Evolutionary conservation across 345 rosid species (phyloP).

Genomic region (Gossypioides kirkii): DNA sequence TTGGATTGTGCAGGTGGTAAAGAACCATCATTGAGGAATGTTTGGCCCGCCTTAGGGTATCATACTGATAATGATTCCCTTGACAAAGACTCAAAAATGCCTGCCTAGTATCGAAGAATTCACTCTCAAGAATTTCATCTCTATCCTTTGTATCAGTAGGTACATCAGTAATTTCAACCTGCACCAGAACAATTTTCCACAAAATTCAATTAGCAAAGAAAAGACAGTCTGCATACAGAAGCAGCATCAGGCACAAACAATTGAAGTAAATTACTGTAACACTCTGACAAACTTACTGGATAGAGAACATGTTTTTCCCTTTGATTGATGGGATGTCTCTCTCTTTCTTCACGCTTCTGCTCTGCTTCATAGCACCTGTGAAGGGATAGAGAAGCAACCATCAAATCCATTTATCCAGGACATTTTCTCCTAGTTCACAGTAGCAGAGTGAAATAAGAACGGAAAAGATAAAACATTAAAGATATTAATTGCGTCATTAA

Average conservation of each 20-base stretch:
- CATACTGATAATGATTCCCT: conserved; percentile 99
- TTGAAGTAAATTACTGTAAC: conserved; percentile 1
- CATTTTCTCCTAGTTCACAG: neutral
- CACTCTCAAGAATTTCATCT: conserved; percentile 97
- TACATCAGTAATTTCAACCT: conserved; percentile 67
- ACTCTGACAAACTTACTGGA: conserved; percentile 50
- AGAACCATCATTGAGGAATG: conserved; percentile 99
- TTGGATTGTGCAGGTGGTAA: conserved; percentile 97
- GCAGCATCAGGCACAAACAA: conserved; percentile 5
- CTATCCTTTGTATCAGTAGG: conserved; percentile 77
- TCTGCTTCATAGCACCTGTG: conserved; percentile 83
- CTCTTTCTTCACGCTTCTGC: conserved; percentile 81
- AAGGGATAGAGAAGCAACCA: conserved; percentile 16
- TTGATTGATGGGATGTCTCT: conserved; percentile 72
- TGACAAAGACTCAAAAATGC: conserved; percentile 98
- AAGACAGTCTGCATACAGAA: conserved; percentile 8
- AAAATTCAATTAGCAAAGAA: conserved; percentile 15
- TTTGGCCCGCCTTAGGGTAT: conserved; percentile 93
- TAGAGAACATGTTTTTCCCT: conserved; percentile 71
- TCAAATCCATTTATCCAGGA: conserved; percentile 8
- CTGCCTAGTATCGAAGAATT: conserved; percentile 94
- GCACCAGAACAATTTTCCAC: conserved; percentile 21
- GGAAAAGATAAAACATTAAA: neutral
- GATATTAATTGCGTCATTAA: neutral
- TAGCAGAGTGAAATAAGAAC: neutral